A percentile compares a stretch with the other conserved stretches of the same genome.
Conservation (phyloP, 495 filamentous ascomycete genomes). For the Penicillium malachiteum region DNA sequence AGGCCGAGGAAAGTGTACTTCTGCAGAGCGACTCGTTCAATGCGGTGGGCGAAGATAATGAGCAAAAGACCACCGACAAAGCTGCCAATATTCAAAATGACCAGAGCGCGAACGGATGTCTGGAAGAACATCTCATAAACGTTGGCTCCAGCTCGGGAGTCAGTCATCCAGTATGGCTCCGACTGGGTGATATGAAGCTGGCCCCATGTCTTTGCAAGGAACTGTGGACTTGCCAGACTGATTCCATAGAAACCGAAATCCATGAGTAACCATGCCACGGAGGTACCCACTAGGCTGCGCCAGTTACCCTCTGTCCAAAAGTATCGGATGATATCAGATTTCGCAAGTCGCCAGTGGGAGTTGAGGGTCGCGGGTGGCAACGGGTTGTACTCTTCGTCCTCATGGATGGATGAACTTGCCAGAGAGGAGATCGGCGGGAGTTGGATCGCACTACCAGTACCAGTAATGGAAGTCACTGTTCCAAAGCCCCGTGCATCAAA, state of each 20-base stretch:
- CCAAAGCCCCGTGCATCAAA: constrained; percentile 15
- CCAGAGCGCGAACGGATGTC: constrained; percentile 37
- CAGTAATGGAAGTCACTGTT: constrained; percentile 2
- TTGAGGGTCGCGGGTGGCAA: constrained; percentile 41
- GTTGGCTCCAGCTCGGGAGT: constrained; percentile 28
- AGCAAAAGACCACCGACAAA: constrained; percentile 46
- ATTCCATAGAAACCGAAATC: constrained; percentile 60
- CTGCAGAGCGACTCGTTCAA: constrained; percentile 49
- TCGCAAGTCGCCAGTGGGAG: constrained; percentile 42
- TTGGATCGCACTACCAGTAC: constrained; percentile 21
- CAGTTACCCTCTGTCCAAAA: constrained; percentile 54
- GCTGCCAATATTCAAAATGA: constrained; percentile 47
- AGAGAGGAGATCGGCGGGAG: constrained; percentile 25
- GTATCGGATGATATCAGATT: constrained; percentile 45
- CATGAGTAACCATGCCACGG: constrained; percentile 50
- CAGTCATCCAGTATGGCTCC: constrained; percentile 39
- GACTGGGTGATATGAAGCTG: constrained; percentile 29
- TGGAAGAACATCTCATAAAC: constrained; percentile 43
- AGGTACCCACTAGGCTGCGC: constrained; percentile 50
- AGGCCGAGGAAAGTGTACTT: constrained; percentile 50
- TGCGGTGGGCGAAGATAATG: constrained; percentile 42
- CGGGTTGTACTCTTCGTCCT: constrained; percentile 18
- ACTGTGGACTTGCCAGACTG: constrained; percentile 47
- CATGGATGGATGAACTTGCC: constrained; percentile 26
- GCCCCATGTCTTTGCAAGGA: constrained; percentile 45